These are phyloP conservation scores for Coniophora puteana DNA, from an alignment of 1,284 basidiomycete species.

Conservation along the genomic window DNA sequence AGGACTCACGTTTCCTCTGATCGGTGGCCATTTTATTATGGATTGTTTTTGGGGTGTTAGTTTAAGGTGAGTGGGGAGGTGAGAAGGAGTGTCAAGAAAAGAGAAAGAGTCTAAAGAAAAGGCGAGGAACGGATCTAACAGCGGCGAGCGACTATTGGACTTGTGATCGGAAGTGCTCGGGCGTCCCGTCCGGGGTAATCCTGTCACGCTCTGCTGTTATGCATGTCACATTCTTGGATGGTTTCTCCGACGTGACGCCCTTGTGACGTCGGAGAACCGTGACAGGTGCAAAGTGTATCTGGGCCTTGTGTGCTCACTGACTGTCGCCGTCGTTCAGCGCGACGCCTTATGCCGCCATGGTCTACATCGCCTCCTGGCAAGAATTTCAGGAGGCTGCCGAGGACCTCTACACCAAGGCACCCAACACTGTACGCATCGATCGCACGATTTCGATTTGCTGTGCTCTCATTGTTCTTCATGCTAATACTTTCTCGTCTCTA, in stretches of 20 bases:
- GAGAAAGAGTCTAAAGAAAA: neutral
- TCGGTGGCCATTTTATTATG: conserved; percentile 28
- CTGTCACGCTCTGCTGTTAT: too few species aligned
- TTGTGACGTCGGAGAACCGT: conserved; percentile 13
- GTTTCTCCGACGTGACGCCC: conserved; percentile 19
- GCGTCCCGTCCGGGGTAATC: too few species aligned
- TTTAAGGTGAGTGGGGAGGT: conserved; percentile 1
- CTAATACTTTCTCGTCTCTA: conserved; percentile 27
- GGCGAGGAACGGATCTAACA: conserved; percentile 4
- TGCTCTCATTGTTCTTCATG: neutral
- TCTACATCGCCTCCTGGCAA: conserved; percentile 81
- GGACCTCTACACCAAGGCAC: conserved; percentile 74
- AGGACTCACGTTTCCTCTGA: conserved; percentile 45
- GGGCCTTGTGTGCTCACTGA: conserved; percentile 8
- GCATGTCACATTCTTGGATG: conserved; percentile 2
- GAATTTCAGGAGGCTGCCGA: conserved; percentile 85
- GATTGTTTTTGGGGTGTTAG: neutral
- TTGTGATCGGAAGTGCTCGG: conserved; percentile 1
- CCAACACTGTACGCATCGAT: conserved; percentile 56
- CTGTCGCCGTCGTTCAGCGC: conserved; percentile 1
- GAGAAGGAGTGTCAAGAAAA: neutral
- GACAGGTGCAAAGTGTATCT: neutral
- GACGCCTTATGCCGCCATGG: conserved; percentile 42
- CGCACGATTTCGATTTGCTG: neutral
- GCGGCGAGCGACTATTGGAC: conserved; percentile 2